These are phyloP conservation scores for Penicillium canescens DNA, from an alignment of 495 filamentous ascomycete genomes.

Conservation along the genomic window DNA sequence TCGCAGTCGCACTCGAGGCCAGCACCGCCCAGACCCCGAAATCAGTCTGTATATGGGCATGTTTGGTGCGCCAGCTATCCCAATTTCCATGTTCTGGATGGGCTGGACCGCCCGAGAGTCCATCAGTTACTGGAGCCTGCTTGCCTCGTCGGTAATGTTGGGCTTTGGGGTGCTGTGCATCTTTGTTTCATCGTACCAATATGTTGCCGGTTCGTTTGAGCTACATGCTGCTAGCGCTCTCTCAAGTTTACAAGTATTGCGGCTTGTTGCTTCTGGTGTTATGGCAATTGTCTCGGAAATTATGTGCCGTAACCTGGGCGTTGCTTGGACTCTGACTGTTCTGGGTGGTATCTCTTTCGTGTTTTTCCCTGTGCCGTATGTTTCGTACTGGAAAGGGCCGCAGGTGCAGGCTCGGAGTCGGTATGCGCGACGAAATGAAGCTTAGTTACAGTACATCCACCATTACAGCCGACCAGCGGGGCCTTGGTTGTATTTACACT, in stretches of 20 bases:
- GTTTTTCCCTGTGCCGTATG: constrained; percentile 52
- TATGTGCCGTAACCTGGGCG: constrained; percentile 48
- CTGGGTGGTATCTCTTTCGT: constrained; percentile 41
- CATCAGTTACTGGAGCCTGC: constrained; percentile 50
- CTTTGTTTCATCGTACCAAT: constrained; percentile 48
- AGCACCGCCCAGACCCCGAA: constrained; percentile 50
- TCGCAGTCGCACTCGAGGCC: constrained; percentile 6
- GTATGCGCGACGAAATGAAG: constrained; percentile 3
- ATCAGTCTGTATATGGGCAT: constrained; percentile 57
- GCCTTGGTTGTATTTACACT: too few species aligned
- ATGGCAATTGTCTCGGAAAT: constrained; percentile 46
- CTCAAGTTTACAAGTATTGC: constrained; percentile 40
- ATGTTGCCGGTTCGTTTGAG: constrained; percentile 53
- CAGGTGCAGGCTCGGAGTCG: constrained; percentile 10
- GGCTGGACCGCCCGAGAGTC: constrained; percentile 48
- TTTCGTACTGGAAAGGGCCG: constrained; percentile 20
- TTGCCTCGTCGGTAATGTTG: constrained; percentile 43
- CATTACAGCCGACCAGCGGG: too few species aligned
- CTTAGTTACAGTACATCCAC: too few species aligned
- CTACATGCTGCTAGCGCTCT: constrained; percentile 33
- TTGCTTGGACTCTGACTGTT: constrained; percentile 50
- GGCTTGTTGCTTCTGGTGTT: constrained; percentile 45
- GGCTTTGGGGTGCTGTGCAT: constrained; percentile 48
- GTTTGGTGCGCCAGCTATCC: constrained; percentile 50
- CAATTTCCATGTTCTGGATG: constrained; percentile 60